Percentiles rank a stretch among this genome's conserved stretches.
Conservation (phyloP, 1,284 basidiomycete species). For the Leucoagaricus sp. region DNA sequence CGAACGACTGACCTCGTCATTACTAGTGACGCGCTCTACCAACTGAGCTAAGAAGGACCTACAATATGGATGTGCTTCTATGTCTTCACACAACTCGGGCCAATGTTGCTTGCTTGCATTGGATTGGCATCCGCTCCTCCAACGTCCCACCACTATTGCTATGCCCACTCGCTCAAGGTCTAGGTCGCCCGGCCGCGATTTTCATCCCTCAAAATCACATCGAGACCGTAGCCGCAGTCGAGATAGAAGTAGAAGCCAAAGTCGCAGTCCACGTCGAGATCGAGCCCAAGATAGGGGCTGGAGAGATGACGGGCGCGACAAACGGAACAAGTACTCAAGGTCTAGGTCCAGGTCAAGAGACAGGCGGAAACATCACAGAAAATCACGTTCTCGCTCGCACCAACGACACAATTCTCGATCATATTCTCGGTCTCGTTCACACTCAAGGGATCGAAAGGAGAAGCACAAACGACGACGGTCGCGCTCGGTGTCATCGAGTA, state of each 20-base stretch:
- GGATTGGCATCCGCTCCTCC: no score
- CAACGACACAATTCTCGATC: constrained; percentile 20
- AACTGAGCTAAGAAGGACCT: constrained; percentile 41
- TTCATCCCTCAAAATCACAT: background rate
- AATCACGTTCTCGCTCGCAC: constrained; percentile 27
- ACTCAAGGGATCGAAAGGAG: constrained; percentile 30
- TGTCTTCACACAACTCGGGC: background rate
- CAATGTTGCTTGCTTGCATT: background rate
- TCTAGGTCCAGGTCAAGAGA: constrained; percentile 11
- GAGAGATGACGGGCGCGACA: constrained; percentile 10
- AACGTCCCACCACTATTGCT: background rate
- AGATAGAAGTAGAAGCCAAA: constrained; percentile 10
- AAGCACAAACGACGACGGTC: constrained; percentile 33
- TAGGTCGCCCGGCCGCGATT: background rate
- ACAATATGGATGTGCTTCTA: background rate
- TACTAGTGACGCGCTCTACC: constrained; percentile 67
- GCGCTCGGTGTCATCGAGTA: constrained; percentile 33
- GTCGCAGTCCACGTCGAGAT: constrained; percentile 11
- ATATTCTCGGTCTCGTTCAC: constrained; percentile 27
- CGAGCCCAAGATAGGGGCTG: constrained; percentile 5
- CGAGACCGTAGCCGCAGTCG: constrained; percentile 2
- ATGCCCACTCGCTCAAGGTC: constrained; percentile 5
- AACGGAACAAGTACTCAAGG: background rate
- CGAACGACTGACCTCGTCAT: constrained; percentile 25
- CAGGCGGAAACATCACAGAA: constrained; percentile 13